These are phyloP conservation scores for Cutaneotrichosporon arboriforme DNA, from an alignment of 1,284 basidiomycete genomes.

Conservation along the genomic window DNA sequence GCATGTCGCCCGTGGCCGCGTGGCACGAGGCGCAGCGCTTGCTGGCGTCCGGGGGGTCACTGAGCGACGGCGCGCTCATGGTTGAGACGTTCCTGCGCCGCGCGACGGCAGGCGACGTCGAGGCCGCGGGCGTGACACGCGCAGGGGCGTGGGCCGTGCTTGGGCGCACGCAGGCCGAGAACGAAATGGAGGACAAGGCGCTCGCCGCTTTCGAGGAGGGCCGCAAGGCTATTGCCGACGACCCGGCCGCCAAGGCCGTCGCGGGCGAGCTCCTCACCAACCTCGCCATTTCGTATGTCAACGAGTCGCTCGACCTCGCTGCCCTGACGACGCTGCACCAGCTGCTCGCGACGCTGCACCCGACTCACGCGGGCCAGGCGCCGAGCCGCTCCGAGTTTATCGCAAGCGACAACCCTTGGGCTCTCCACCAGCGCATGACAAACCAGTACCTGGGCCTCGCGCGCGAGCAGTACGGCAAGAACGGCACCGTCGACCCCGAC, in stretches of 20 bases:
- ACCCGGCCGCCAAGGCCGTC: conserved; percentile 59
- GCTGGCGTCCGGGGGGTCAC: conserved; percentile 69
- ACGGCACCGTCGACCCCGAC: conserved; percentile 72
- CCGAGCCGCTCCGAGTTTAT: conserved; percentile 26
- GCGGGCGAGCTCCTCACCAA: conserved; percentile 76
- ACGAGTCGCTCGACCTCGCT: conserved; percentile 85
- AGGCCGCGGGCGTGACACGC: conserved; percentile 53
- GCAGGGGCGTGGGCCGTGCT: conserved; percentile 84
- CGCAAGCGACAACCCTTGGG: conserved; percentile 65
- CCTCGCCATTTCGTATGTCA: conserved; percentile 93
- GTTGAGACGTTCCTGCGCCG: conserved; percentile 75
- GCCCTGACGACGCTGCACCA: conserved; percentile 82
- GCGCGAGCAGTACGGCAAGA: conserved; percentile 64
- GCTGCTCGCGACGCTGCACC: conserved; percentile 77
- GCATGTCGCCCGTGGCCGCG: conserved; percentile 16
- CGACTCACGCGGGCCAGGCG: conserved; percentile 52
- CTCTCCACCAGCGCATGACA: conserved; percentile 72
- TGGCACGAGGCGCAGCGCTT: conserved; percentile 47
- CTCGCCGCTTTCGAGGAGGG: conserved; percentile 60
- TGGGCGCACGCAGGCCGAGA: conserved; percentile 92
- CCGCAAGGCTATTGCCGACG: conserved; percentile 64
- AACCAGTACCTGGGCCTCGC: conserved; percentile 82
- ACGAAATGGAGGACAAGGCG: conserved; percentile 64
- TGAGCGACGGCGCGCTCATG: conserved; percentile 76
- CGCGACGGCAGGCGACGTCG: conserved; percentile 27